These are phyloP conservation scores for Umbelopsis vinacea DNA, from an alignment of 192 early-diverging fungal genomes.

Conservation along the genomic window DNA sequence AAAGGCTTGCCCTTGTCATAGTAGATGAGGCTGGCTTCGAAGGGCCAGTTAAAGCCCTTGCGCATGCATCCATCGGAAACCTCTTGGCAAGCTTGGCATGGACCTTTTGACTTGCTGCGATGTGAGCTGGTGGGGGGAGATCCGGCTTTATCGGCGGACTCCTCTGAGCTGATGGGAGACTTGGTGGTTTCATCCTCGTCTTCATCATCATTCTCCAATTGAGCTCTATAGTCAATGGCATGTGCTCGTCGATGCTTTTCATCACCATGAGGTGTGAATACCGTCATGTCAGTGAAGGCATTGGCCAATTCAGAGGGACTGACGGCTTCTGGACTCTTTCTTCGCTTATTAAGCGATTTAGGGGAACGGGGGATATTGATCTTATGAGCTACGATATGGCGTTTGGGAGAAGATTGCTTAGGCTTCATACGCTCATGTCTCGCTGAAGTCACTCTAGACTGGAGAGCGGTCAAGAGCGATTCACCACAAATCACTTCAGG, in stretches of 20 bases:
- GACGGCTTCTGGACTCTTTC: constrained; percentile 4
- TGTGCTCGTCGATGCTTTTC: background rate
- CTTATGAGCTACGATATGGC: constrained; percentile 11
- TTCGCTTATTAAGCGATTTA: constrained; percentile 5
- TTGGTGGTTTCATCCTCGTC: background rate
- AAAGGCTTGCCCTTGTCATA: constrained; percentile 37
- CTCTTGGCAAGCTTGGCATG: constrained; percentile 40
- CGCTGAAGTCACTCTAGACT: constrained; percentile 27
- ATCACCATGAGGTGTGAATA: background rate
- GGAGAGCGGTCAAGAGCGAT: constrained; percentile 26
- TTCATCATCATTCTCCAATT: background rate
- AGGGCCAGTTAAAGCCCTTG: constrained; percentile 45
- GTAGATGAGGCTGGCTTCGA: constrained; percentile 16
- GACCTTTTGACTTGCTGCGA: constrained; percentile 27
- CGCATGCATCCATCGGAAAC: constrained; percentile 43
- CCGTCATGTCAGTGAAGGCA: constrained; percentile 6
- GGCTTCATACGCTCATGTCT: constrained; percentile 2
- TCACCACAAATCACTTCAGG: constrained; percentile 35
- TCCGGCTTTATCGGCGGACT: background rate
- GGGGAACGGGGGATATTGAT: constrained; percentile 1
- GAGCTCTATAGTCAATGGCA: constrained; percentile 8
- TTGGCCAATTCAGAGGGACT: constrained; percentile 9
- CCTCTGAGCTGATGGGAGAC: background rate
- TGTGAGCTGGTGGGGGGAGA: background rate
- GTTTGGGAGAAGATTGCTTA: background rate